Percentiles rank a stretch among this genome's conserved stretches.
Evolutionary conservation across 805 yeast species (phyloP).

Genomic region (Myxozyma neglecta): DNA sequence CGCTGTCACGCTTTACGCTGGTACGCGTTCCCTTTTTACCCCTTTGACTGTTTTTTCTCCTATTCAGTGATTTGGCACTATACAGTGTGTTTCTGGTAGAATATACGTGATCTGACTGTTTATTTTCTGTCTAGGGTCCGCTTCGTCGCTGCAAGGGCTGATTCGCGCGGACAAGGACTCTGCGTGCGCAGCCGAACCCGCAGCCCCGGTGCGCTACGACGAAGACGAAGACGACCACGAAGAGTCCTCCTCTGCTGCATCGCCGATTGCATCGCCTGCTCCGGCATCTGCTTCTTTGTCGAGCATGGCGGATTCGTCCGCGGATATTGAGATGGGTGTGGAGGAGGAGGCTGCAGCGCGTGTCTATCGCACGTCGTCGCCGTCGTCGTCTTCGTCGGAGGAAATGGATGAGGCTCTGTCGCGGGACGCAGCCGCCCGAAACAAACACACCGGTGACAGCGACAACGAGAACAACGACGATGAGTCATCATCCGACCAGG

Average conservation of each 20-base stretch:
- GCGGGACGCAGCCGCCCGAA: background rate
- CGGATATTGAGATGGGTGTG: background rate
- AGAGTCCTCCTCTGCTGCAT: slow-evolving; percentile 1
- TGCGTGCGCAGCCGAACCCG: background rate
- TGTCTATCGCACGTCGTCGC: slow-evolving; percentile 1
- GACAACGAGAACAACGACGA: slow-evolving; percentile 24
- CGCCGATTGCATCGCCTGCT: background rate
- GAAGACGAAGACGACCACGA: slow-evolving; percentile 17
- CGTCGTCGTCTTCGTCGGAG: slow-evolving; percentile 10
- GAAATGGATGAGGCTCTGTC: background rate
- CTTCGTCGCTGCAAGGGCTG: slow-evolving; percentile 23
- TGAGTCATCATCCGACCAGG: background rate
- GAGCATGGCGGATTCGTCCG: background rate
- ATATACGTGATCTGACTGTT: background rate
- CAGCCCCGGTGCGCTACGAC: slow-evolving; percentile 1
- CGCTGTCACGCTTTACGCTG: slow-evolving; percentile 19
- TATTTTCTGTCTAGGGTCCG: slow-evolving; percentile 12
- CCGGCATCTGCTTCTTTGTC: slow-evolving; percentile 2
- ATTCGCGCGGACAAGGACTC: slow-evolving; percentile 21
- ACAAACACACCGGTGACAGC: background rate
- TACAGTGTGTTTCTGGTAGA: background rate
- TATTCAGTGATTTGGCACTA: no score
- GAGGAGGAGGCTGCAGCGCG: slow-evolving; percentile 1
- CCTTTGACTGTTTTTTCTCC: background rate
- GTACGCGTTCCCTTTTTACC: slow-evolving; percentile 7